Evolutionary conservation across 805 yeast genomes (phyloP).

Genomic region (Kockiozyma suomiensis): DNA sequence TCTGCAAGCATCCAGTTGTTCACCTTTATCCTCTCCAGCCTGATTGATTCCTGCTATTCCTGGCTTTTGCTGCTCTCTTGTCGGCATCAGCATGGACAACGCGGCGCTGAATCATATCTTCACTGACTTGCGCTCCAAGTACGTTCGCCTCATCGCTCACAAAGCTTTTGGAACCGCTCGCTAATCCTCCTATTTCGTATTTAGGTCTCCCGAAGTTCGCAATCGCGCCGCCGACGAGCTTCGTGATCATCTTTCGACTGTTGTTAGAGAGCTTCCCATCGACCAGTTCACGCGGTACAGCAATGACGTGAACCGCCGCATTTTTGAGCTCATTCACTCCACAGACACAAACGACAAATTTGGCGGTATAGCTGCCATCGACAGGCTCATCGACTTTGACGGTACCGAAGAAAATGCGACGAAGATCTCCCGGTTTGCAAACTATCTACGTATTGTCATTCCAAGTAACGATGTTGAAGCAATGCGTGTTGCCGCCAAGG

Average conservation of each 20-base stretch:
- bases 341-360: conserved; percentile 70
- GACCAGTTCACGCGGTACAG: conserved; percentile 82
- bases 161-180: not conserved
- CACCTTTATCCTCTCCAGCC: not conserved
- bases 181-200: not conserved
- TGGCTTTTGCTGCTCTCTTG: not conserved
- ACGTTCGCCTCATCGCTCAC: conserved; percentile 15
- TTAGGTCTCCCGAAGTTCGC: conserved; percentile 31
- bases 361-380: conserved; percentile 91
- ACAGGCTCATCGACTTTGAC: conserved; percentile 81
- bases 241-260: conserved; percentile 64
- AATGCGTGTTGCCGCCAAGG: conserved; percentile 82
- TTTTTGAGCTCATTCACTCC: conserved; percentile 81
- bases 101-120: conserved; percentile 57
- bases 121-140: conserved; percentile 49
- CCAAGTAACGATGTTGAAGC: conserved; percentile 82
- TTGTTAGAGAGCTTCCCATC: conserved; percentile 77
- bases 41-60: not conserved
- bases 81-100: conserved; percentile 48
- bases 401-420: conserved; percentile 81
- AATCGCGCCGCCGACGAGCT: conserved; percentile 67
- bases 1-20: not conserved
- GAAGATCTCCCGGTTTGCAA: conserved; percentile 88
- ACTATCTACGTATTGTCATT: conserved; percentile 76
- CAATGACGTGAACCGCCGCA: conserved; percentile 81